phyloP scores from a whole-genome alignment of 164 flowering plant species.

The Akebia trifoliata region DNA sequence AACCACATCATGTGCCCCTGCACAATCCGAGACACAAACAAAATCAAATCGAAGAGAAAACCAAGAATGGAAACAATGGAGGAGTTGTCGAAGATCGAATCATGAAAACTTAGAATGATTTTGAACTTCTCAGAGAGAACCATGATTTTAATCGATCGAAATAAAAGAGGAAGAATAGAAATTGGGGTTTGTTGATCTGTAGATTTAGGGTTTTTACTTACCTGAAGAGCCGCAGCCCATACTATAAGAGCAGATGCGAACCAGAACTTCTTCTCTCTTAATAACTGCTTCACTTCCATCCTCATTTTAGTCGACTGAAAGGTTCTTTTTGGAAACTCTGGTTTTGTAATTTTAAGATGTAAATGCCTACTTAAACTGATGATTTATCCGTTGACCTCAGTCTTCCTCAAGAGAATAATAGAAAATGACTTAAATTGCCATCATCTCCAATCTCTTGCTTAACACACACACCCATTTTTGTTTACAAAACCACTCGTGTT shows the following conservation, averaged over 20 bases:
- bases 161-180: neutral
- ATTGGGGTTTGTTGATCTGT: neutral
- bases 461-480: too few species aligned
- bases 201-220: slow-evolving; percentile 9
- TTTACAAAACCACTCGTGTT: too few species aligned
- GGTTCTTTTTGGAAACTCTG: neutral
- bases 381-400: neutral
- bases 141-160: too few species aligned
- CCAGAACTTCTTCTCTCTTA: slow-evolving; percentile 79
- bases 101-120: too few species aligned
- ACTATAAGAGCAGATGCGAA: slow-evolving; percentile 68
- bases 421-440: too few species aligned
- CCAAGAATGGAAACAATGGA: too few species aligned
- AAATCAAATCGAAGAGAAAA: too few species aligned
- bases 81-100: neutral
- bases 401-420: slow-evolving; percentile 51
- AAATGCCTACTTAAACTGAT: neutral
- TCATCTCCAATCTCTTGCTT: too few species aligned
- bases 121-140: too few species aligned
- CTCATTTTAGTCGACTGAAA: neutral
- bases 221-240: slow-evolving; percentile 96
- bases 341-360: neutral
- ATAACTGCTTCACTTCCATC: slow-evolving; percentile 35
- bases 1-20: slow-evolving; percentile 89
- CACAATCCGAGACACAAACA: too few species aligned